phyloP scores from a whole-genome alignment of 2,329 filamentous ascomycete species.

The Pseudogymnoascus sp. region DNA sequence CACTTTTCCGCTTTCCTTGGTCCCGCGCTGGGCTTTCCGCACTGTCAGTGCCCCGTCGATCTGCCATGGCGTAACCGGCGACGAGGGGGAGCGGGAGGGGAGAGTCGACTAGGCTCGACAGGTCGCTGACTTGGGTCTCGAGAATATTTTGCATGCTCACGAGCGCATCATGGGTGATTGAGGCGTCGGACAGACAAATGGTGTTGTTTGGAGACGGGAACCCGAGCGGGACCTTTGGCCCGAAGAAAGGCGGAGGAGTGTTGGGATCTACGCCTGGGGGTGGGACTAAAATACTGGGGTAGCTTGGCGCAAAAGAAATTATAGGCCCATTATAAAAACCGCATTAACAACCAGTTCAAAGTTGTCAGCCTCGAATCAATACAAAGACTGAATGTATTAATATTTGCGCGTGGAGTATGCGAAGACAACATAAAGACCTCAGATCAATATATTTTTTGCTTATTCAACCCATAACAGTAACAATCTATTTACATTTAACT shows the following conservation, averaged over 20 bases:
- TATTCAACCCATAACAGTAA: not conserved
- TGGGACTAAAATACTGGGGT: not conserved
- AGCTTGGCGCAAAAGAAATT: not conserved
- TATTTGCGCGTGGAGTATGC: not conserved
- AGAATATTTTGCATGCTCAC: conserved; percentile 30
- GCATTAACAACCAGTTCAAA: not conserved
- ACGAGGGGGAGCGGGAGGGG: conserved; percentile 20
- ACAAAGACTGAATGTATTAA: not conserved
- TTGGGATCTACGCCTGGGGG: not conserved
- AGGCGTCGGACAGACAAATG: conserved; percentile 3
- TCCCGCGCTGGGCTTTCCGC: conserved; percentile 26
- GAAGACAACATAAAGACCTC: not conserved
- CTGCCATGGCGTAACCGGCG: conserved; percentile 21
- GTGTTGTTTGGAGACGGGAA: not conserved
- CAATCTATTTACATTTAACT: not conserved
- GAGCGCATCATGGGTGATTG: conserved; percentile 6
- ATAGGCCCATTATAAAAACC: not conserved
- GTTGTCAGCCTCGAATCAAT: not conserved
- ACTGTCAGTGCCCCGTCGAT: conserved; percentile 20
- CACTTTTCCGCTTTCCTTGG: conserved; percentile 26
- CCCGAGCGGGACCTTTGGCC: not conserved
- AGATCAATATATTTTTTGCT: not conserved
- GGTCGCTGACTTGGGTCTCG: conserved; percentile 27
- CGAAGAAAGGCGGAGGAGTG: conserved; percentile 1
- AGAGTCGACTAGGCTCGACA: conserved; percentile 27